These are phyloP conservation scores for Taiwanofungus camphoratus DNA, from an alignment of 1,284 basidiomycete genomes.

Conservation along the genomic window DNA sequence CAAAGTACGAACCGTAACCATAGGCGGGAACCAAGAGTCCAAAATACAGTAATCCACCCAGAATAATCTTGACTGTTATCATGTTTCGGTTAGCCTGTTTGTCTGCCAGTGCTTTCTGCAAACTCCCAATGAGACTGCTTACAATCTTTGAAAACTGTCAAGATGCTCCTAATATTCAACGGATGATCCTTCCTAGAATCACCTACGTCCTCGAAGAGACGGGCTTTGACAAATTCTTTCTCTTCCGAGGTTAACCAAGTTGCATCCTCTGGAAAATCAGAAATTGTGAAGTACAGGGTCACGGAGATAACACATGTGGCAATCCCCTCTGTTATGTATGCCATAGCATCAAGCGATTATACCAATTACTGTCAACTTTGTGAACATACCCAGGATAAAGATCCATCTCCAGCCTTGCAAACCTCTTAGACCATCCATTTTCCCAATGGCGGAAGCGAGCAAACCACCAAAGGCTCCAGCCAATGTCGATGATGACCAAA, in stretches of 20 bases:
- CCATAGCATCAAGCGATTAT: not conserved
- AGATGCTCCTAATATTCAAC: slow-evolving; percentile 16
- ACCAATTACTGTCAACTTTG: not conserved
- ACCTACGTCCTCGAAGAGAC: slow-evolving; percentile 27
- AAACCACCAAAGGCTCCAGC: slow-evolving; percentile 31
- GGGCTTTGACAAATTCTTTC: slow-evolving; percentile 26
- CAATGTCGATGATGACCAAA: slow-evolving; percentile 30
- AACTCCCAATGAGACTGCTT: slow-evolving; percentile 1
- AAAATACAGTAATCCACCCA: slow-evolving; percentile 30
- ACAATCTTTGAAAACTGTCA: slow-evolving; percentile 25
- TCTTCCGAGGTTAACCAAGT: slow-evolving; percentile 25
- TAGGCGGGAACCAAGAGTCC: slow-evolving; percentile 28
- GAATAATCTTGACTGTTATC: slow-evolving; percentile 25
- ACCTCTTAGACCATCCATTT: slow-evolving; percentile 30
- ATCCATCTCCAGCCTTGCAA: slow-evolving; percentile 34
- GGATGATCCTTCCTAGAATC: slow-evolving; percentile 20
- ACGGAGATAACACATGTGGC: slow-evolving; percentile 28
- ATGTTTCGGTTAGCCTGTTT: not conserved
- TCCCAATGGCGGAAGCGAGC: slow-evolving; percentile 31
- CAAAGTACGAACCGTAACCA: slow-evolving; percentile 20
- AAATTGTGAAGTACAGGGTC: slow-evolving; percentile 24
- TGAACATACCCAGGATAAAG: slow-evolving; percentile 36
- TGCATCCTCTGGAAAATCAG: slow-evolving; percentile 29
- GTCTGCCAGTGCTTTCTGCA: not conserved
- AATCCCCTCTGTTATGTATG: slow-evolving; percentile 30